Evolutionary conservation across 768 basidiomycete genomes (phyloP).

Genomic region (Kwoniella sp.): DNA sequence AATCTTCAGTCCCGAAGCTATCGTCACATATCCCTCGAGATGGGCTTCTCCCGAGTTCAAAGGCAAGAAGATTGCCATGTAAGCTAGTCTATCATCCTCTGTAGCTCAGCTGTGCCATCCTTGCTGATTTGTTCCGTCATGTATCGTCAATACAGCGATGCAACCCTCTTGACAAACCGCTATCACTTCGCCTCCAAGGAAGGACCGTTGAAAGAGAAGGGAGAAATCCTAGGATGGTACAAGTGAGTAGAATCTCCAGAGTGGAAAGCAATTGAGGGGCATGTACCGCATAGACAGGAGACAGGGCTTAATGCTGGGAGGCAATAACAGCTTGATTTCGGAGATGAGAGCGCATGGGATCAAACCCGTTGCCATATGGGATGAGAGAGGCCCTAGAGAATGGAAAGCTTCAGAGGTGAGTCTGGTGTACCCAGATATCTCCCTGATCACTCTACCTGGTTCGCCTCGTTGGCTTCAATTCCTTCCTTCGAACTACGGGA

Average conservation of each 20-base stretch:
- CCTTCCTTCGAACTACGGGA: too few species aligned
- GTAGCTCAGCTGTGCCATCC: neutral
- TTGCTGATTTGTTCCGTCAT: neutral
- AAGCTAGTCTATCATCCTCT: neutral
- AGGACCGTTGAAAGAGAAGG: slow-evolving; percentile 44
- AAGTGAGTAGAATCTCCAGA: slow-evolving; percentile 39
- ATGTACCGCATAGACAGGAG: too few species aligned
- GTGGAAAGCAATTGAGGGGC: too few species aligned
- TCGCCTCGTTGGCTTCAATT: too few species aligned
- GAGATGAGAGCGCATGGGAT: slow-evolving; percentile 44
- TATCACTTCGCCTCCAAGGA: slow-evolving; percentile 49
- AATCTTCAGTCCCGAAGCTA: slow-evolving; percentile 12
- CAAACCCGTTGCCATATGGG: slow-evolving; percentile 51
- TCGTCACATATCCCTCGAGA: slow-evolving; percentile 29
- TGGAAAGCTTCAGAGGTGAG: slow-evolving; percentile 54
- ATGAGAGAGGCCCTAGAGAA: slow-evolving; percentile 44
- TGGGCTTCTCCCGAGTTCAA: slow-evolving; percentile 44
- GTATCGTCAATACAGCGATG: slow-evolving; percentile 35
- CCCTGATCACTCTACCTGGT: too few species aligned
- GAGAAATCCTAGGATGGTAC: slow-evolving; percentile 52
- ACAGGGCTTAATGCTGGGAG: too few species aligned
- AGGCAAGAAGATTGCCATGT: slow-evolving; percentile 52
- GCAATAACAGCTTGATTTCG: slow-evolving; percentile 37
- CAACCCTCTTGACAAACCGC: slow-evolving; percentile 50
- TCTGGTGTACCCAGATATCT: too few species aligned